Evolutionary conservation across 169 alveolate genomes (phyloP).

Genomic region (Babesia ovis): DNA sequence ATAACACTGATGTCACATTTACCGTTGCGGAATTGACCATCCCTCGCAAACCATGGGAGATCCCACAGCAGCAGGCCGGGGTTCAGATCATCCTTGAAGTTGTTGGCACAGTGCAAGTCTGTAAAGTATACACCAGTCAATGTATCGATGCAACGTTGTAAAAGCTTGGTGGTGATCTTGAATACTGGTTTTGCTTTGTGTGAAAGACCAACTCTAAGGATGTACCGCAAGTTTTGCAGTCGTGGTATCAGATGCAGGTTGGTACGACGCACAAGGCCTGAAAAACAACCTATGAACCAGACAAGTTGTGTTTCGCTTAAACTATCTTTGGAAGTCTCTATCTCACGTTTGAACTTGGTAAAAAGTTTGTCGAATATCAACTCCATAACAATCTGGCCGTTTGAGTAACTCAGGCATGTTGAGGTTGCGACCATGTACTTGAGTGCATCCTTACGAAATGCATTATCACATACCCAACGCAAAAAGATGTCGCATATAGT

Average conservation of each 20-base stretch:
- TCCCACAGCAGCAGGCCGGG: constrained; percentile 39
- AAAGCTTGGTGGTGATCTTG: constrained; percentile 37
- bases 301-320: constrained; percentile 27
- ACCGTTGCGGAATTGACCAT: constrained; percentile 22
- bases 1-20: constrained; percentile 16
- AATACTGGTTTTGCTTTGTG: constrained; percentile 43
- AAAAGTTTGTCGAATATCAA: constrained; percentile 23
- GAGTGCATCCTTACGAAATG: constrained; percentile 37
- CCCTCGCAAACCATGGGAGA: constrained; percentile 41
- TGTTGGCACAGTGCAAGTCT: constrained; percentile 1
- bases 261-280: constrained; percentile 37
- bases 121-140: constrained; percentile 30
- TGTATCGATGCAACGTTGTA: constrained; percentile 34
- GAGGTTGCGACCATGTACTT: constrained; percentile 44
- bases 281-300: constrained; percentile 39
- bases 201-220: constrained; percentile 33
- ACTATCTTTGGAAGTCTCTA: background rate
- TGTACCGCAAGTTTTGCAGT: background rate
- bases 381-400: constrained; percentile 22
- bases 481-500: constrained; percentile 25
- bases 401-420: constrained; percentile 36
- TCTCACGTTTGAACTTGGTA: constrained; percentile 6
- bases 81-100: constrained; percentile 14
- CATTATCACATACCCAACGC: constrained; percentile 36
- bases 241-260: constrained; percentile 21